Evolutionary conservation across 1,284 basidiomycete species (phyloP).

Genomic region (Moesziomyces sp.): DNA sequence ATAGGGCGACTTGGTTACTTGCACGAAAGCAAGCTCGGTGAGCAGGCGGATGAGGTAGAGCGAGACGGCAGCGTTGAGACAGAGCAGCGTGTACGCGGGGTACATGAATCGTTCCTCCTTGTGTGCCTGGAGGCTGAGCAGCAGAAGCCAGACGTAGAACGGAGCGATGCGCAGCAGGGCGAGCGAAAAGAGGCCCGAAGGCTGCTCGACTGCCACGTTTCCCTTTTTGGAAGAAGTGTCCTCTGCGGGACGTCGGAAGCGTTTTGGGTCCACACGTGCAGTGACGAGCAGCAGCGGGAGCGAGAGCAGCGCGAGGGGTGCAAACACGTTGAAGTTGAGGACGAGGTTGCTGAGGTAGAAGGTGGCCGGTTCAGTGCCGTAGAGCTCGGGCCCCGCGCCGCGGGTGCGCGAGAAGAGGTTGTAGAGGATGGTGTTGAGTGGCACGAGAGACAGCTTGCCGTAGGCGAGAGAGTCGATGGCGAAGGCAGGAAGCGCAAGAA

Average conservation of each 20-base stretch:
- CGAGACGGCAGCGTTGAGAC: conserved; percentile 89
- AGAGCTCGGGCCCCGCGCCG: conserved; percentile 84
- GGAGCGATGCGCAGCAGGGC: conserved; percentile 81
- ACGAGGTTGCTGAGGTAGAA: conserved; percentile 71
- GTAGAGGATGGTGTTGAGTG: conserved; percentile 93
- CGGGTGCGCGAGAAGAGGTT: conserved; percentile 79
- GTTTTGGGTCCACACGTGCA: conserved; percentile 78
- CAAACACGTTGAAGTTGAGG: conserved; percentile 90
- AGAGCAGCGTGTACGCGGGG: conserved; percentile 89
- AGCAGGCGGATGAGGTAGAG: conserved; percentile 73
- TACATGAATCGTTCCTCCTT: conserved; percentile 99
- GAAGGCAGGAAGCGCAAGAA: conserved; percentile 73
- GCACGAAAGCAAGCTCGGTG: conserved; percentile 46
- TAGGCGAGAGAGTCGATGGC: conserved; percentile 83
- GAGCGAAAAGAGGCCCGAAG: conserved; percentile 67
- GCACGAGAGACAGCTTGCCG: conserved; percentile 80
- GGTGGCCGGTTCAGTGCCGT: conserved; percentile 87
- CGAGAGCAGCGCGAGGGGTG: conserved; percentile 75
- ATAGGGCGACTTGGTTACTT: conserved; percentile 56
- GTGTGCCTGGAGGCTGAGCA: conserved; percentile 85
- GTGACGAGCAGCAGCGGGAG: conserved; percentile 81
- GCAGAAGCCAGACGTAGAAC: conserved; percentile 86
- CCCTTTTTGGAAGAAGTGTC: conserved; percentile 26
- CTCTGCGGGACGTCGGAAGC: conserved; percentile 78
- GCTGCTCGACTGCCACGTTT: conserved; percentile 16